Evolutionary conservation across 2,329 filamentous ascomycete genomes (phyloP).

Genomic region (Nemania diffusa): DNA sequence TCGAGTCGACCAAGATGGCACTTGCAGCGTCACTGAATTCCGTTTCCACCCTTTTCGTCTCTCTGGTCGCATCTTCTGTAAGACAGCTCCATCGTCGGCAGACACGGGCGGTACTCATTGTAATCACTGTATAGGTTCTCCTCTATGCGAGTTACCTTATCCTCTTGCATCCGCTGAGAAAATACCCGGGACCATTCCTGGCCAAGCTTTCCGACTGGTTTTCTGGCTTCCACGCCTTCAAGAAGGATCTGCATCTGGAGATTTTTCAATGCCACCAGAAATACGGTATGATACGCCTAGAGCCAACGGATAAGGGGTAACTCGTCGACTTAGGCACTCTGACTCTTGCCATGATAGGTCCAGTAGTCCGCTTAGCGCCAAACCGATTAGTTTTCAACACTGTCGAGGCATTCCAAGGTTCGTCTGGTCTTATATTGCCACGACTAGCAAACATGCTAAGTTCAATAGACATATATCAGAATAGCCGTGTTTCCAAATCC

Average conservation of each 20-base stretch:
- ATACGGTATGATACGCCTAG: slow-evolving; percentile 4
- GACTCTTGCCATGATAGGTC: slow-evolving; percentile 6
- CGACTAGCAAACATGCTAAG: background rate
- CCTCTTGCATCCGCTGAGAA: background rate
- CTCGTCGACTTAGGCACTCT: background rate
- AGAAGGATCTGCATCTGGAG: background rate
- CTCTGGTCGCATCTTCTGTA: background rate
- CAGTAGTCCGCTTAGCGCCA: slow-evolving; percentile 19
- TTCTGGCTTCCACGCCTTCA: background rate
- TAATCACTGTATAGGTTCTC: background rate
- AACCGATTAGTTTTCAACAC: slow-evolving; percentile 29
- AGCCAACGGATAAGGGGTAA: background rate
- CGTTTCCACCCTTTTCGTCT: background rate
- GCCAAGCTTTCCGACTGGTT: background rate
- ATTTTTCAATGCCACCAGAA: background rate
- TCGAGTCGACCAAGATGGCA: background rate
- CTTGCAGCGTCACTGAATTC: background rate
- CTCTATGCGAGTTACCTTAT: background rate
- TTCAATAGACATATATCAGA: slow-evolving; percentile 35
- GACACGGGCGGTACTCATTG: background rate
- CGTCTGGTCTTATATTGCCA: background rate
- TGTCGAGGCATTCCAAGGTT: slow-evolving; percentile 20
- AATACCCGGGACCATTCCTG: slow-evolving; percentile 3
- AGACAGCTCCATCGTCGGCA: background rate
- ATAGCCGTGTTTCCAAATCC: slow-evolving; percentile 31